Conservation (phyloP, 2,329 filamentous ascomycete species). For the Aspergillus viridinutans region DNA sequence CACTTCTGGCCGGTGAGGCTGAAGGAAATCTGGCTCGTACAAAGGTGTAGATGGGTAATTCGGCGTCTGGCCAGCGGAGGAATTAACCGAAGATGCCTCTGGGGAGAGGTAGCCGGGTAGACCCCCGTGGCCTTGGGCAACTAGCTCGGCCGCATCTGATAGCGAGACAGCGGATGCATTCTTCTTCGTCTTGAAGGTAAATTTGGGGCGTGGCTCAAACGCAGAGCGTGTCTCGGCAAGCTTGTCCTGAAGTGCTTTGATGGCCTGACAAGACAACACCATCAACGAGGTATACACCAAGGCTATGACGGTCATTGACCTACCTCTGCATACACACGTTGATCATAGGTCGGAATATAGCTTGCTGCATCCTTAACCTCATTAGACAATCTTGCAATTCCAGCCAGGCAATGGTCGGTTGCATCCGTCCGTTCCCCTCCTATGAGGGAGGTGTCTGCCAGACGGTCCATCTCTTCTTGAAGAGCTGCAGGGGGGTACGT, state of each 20-base stretch:
- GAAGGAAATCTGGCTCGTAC: constrained; percentile 32
- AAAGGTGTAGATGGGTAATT: constrained; percentile 34
- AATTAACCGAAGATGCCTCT: constrained; percentile 40
- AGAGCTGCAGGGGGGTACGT: constrained; percentile 52
- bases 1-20: constrained; percentile 32
- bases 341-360: constrained; percentile 83
- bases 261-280: constrained; percentile 49
- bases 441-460: constrained; percentile 59
- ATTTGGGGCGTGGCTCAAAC: constrained; percentile 71
- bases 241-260: constrained; percentile 77
- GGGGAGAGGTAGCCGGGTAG: constrained; percentile 42
- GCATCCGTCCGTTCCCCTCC: constrained; percentile 76
- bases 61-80: constrained; percentile 33
- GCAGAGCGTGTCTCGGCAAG: constrained; percentile 65
- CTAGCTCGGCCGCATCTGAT: constrained; percentile 53
- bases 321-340: constrained; percentile 78
- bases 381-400: constrained; percentile 74
- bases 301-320: constrained; percentile 3
- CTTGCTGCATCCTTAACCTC: constrained; percentile 80
- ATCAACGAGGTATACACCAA: constrained; percentile 15
- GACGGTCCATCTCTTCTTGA: constrained; percentile 67
- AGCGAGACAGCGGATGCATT: constrained; percentile 53
- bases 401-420: constrained; percentile 72
- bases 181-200: constrained; percentile 70
- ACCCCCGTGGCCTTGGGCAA: constrained; percentile 44